Percentiles rank a stretch among this genome's conserved stretches.
phyloP scores from a whole-genome alignment of 305 asterid genomes.

The Fraxinus greggii region DNA sequence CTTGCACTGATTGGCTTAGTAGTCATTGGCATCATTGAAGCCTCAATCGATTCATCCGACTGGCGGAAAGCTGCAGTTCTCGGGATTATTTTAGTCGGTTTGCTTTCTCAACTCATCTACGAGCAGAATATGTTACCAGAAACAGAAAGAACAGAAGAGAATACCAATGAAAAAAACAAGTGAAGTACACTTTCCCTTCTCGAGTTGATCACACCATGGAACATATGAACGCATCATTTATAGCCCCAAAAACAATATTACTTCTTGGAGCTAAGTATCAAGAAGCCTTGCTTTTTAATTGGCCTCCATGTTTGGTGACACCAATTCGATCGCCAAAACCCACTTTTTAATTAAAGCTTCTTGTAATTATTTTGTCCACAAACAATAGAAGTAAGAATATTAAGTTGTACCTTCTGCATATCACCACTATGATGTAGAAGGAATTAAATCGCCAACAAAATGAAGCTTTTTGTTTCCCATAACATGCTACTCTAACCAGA shows the following conservation, averaged over 20 bases:
- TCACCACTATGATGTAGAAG: neutral
- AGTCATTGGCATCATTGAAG: conserved; percentile 55
- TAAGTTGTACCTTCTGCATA: conserved; percentile 9
- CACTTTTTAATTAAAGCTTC: neutral
- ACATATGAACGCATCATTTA: conserved; percentile 7
- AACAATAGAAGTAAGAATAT: neutral
- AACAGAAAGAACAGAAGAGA: conserved; percentile 38
- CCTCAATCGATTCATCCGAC: conserved; percentile 48
- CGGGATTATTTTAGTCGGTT: conserved; percentile 73
- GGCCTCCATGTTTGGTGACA: neutral
- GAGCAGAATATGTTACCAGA: conserved; percentile 66
- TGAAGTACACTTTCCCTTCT: conserved; percentile 14
- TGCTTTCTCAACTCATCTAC: conserved; percentile 67
- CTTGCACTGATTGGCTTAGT: conserved; percentile 65
- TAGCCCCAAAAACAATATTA: neutral
- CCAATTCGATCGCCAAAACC: neutral
- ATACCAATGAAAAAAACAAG: conserved; percentile 36
- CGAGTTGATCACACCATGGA: conserved; percentile 10
- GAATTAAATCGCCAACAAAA: neutral
- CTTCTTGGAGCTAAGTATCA: conserved; percentile 8
- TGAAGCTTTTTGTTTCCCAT: conserved; percentile 3
- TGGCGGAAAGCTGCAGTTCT: conserved; percentile 69
- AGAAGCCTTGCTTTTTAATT: conserved; percentile 4
- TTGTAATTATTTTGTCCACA: conserved; percentile 18
- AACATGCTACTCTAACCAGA: neutral